Evolutionary conservation across 441 rosid genomes (phyloP).

Genomic region (Bocquillonia castaneifolia): DNA sequence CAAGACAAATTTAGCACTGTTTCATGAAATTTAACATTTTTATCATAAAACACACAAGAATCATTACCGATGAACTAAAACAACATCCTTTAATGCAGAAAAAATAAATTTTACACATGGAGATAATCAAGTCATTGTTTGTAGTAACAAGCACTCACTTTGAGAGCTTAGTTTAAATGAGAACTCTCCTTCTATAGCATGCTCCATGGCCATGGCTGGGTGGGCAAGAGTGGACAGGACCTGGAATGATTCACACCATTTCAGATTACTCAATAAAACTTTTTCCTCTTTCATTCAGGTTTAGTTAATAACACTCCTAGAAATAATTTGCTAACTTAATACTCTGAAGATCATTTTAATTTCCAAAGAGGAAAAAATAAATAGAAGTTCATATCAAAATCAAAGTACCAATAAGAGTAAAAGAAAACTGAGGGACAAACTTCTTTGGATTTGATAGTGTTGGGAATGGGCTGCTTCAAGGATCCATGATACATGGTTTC

Average conservation of each 20-base stretch:
- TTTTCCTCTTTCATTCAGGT: not conserved
- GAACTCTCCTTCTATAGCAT: conserved; percentile 70
- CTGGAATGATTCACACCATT: conserved; percentile 28
- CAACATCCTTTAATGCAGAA: no score
- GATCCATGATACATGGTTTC: conserved; percentile 60
- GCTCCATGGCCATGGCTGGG: conserved; percentile 68
- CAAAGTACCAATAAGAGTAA: not conserved
- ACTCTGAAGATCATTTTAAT: not conserved
- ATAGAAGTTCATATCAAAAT: no score
- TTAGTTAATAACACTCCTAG: not conserved
- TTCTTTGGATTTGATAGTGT: conserved; percentile 54
- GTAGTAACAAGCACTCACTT: no score
- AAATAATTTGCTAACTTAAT: not conserved
- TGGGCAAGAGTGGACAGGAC: conserved; percentile 58
- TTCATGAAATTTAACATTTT: no score
- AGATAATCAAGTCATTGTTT: no score
- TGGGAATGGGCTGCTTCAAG: conserved; percentile 57
- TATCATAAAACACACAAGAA: no score
- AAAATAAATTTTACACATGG: no score
- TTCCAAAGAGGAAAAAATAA: no score
- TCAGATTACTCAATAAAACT: conserved; percentile 1
- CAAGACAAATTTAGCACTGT: no score
- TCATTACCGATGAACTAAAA: no score
- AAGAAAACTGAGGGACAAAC: conserved; percentile 20
- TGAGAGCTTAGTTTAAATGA: no score